Evolutionary conservation across 2,329 filamentous ascomycete genomes (phyloP).

Genomic region (Monilinia fructigena): DNA sequence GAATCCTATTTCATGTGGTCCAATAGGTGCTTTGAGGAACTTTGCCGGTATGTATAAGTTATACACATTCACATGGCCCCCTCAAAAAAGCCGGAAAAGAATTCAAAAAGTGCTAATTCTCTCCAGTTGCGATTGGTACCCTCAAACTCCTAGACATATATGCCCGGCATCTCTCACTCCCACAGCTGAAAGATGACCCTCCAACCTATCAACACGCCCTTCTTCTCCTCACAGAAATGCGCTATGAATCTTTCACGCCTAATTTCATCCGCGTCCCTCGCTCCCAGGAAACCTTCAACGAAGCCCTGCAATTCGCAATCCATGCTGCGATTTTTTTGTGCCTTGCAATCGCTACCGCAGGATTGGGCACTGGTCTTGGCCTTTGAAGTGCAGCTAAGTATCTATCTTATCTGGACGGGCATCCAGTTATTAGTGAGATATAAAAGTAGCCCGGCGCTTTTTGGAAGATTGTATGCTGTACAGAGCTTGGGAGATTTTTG

Average conservation of each 20-base stretch:
- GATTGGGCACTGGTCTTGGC: slow-evolving; percentile 41
- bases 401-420: slow-evolving; percentile 45
- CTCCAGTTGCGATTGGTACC: slow-evolving; percentile 41
- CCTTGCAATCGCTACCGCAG: slow-evolving; percentile 43
- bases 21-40: slow-evolving; percentile 39
- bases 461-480: slow-evolving; percentile 43
- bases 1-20: slow-evolving; percentile 40
- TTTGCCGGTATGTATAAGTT: slow-evolving; percentile 38
- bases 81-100: neutral
- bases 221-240: slow-evolving; percentile 43
- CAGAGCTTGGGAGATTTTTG: slow-evolving; percentile 44
- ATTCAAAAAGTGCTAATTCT: slow-evolving; percentile 4
- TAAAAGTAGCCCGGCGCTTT: slow-evolving; percentile 42
- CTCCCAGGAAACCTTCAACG: slow-evolving; percentile 41
- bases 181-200: slow-evolving; percentile 31
- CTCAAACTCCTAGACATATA: slow-evolving; percentile 47
- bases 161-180: slow-evolving; percentile 40
- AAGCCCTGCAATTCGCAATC: slow-evolving; percentile 41
- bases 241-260: slow-evolving; percentile 46
- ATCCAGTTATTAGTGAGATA: slow-evolving; percentile 43
- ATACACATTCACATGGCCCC: neutral
- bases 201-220: slow-evolving; percentile 39
- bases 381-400: slow-evolving; percentile 43
- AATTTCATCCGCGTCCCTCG: slow-evolving; percentile 42
- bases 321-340: slow-evolving; percentile 41